Evolutionary conservation across 352 stramenopile genomes (phyloP), one percentile per base, ranked within the genome.

Genomic region (Phytophthora litchii): DNA sequence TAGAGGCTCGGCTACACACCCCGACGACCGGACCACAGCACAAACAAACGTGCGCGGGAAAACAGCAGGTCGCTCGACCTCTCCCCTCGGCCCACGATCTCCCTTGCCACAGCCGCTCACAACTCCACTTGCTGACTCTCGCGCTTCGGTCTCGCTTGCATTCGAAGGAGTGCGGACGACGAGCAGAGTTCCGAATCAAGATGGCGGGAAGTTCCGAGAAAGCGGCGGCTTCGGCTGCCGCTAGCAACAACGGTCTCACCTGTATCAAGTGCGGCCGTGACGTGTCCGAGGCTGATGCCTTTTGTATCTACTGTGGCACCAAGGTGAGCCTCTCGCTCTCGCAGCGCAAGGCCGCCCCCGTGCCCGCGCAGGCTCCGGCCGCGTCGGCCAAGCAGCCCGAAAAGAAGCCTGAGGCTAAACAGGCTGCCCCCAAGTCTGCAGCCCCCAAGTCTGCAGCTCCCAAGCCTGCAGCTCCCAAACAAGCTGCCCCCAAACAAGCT

Each of bases 221-320:
- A 71, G 72, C 71, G 43, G 74, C 58, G 34, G 66, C 70, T 20
- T 37, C 75, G 17, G 46, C 64, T 31, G 50, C 65, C 38, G 68
- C 52, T 53, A 64, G 45, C 54, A 78, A 87, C 72, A 75, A 70
- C 43, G 65, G 62, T 8, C 72, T 89, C 48, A 74, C 36, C 45
- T 94, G 86, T 59, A 76, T 90, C 66, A 92, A 92, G 54, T 94
- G 86, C 54, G 73, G 74, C 49, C 79, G 80, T 48, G 78, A 89
- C 38, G 82, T 94, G 58, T 76, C 83, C 40, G 70, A 86, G 49
- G 49, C 78, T 21, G 86, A 94, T 72, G 72, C 83, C 37, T 92
- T 94, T 69, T 94, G 86, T 67, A 94, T 94, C 69, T 94, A 89
- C 70, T 94, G 86, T 54, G 86, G 86, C 59, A 94, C 83, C 50